Evolutionary conservation across 768 basidiomycete species (phyloP).

Genomic region (Panaeolus papilionaceus): DNA sequence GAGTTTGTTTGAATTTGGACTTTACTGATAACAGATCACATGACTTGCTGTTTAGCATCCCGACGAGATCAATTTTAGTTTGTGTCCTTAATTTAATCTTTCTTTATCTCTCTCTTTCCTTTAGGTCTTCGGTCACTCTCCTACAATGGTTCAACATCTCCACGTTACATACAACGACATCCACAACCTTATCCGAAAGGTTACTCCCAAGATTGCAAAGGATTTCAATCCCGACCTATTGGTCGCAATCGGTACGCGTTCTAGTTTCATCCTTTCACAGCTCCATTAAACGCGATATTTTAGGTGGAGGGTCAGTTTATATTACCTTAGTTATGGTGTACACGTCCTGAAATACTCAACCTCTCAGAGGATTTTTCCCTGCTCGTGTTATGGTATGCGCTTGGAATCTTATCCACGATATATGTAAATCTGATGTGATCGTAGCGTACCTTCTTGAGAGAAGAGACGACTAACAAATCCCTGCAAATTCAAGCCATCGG

Average conservation of each 20-base stretch:
- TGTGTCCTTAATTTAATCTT: background rate
- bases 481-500: slow-evolving; percentile 97
- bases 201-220: slow-evolving; percentile 68
- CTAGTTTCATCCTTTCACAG: slow-evolving; percentile 4
- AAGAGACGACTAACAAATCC: slow-evolving; percentile 69
- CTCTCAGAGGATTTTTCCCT: slow-evolving; percentile 88
- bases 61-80: background rate
- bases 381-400: slow-evolving; percentile 81
- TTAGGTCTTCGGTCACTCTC: slow-evolving; percentile 12
- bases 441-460: slow-evolving; percentile 86
- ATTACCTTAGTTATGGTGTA: slow-evolving; percentile 21
- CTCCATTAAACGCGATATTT: slow-evolving; percentile 23
- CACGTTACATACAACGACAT: slow-evolving; percentile 91
- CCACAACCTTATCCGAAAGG: slow-evolving; percentile 82
- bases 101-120: background rate
- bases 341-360: slow-evolving; percentile 22
- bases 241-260: slow-evolving; percentile 74
- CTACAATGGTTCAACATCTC: slow-evolving; percentile 61
- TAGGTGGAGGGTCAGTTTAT: slow-evolving; percentile 81
- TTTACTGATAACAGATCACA: background rate
- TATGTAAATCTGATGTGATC: slow-evolving; percentile 18
- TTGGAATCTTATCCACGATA: background rate
- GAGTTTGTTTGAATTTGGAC: background rate
- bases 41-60: background rate
- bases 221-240: slow-evolving; percentile 89